phyloP scores from a whole-genome alignment of 2,329 filamentous ascomycete genomes.

The Tolypocladium tropicale region DNA sequence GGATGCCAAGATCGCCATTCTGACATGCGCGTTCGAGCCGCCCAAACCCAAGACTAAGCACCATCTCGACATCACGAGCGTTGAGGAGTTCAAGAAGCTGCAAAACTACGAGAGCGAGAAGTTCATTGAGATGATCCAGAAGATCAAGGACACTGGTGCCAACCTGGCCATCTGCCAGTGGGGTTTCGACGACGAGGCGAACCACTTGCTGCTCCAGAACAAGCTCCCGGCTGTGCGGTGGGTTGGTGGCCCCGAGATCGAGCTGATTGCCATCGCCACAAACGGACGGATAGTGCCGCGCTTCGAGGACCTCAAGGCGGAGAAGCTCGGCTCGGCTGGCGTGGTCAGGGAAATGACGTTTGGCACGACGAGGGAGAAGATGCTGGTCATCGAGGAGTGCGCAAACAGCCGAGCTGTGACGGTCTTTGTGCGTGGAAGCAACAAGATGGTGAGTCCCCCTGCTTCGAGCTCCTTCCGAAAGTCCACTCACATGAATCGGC shows the following conservation, averaged over 20 bases:
- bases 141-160: conserved; percentile 94
- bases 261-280: conserved; percentile 95
- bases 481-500: neutral
- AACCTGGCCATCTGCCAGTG: conserved; percentile 98
- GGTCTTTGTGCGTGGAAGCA: conserved; percentile 91
- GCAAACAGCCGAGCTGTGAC: conserved; percentile 96
- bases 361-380: conserved; percentile 96
- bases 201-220: conserved; percentile 94
- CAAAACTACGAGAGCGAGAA: conserved; percentile 94
- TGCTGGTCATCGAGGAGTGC: conserved; percentile 98
- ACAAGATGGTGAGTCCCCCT: conserved; percentile 76
- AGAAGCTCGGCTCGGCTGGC: conserved; percentile 86
- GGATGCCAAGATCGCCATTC: conserved; percentile 93
- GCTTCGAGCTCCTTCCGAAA: neutral
- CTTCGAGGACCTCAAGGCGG: conserved; percentile 85
- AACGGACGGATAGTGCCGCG: conserved; percentile 95
- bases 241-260: conserved; percentile 97
- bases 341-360: conserved; percentile 92
- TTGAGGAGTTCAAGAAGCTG: conserved; percentile 97
- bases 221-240: conserved; percentile 90
- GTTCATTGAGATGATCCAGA: conserved; percentile 96
- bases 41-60: conserved; percentile 99
- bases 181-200: conserved; percentile 98
- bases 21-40: conserved; percentile 96
- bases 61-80: conserved; percentile 92